Evolutionary conservation across 2,329 filamentous ascomycete species (phyloP).

Genomic region (Phyllosticta capitalensis): DNA sequence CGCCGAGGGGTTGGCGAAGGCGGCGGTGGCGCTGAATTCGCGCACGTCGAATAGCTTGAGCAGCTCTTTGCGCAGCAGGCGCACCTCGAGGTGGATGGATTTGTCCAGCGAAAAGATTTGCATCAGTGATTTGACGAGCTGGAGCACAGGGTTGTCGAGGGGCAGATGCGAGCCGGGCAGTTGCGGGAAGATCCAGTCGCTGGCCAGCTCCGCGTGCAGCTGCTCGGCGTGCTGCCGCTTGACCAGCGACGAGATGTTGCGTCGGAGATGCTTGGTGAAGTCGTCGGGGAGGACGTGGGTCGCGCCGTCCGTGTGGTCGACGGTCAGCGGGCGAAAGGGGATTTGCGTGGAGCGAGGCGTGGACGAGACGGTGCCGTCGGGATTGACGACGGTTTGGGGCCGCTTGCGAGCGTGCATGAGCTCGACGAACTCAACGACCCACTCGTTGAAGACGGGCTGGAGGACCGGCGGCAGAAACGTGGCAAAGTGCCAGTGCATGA

Average conservation of each 20-base stretch:
- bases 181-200: conserved; percentile 76
- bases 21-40: conserved; percentile 83
- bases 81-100: conserved; percentile 78
- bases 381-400: conserved; percentile 30
- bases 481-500: conserved; percentile 98
- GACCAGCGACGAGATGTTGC: conserved; percentile 74
- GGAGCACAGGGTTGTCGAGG: conserved; percentile 63
- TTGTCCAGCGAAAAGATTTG: conserved; percentile 87
- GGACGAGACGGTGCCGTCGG: conserved; percentile 22
- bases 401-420: conserved; percentile 85
- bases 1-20: conserved; percentile 76
- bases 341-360: conserved; percentile 51
- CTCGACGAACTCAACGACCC: conserved; percentile 90
- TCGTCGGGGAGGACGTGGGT: conserved; percentile 63
- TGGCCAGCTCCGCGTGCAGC: conserved; percentile 76
- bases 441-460: conserved; percentile 79
- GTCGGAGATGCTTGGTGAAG: conserved; percentile 84
- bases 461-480: conserved; percentile 75
- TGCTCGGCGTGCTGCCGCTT: conserved; percentile 80
- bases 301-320: conserved; percentile 41
- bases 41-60: conserved; percentile 85
- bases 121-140: conserved; percentile 87
- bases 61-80: conserved; percentile 79
- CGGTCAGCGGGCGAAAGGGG: conserved; percentile 45
- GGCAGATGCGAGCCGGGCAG: conserved; percentile 64